A percentile compares a stretch with the other conserved stretches of the same genome.
phyloP scores from a whole-genome alignment of 495 filamentous ascomycete species.

The Mycothermus thermophilus region DNA sequence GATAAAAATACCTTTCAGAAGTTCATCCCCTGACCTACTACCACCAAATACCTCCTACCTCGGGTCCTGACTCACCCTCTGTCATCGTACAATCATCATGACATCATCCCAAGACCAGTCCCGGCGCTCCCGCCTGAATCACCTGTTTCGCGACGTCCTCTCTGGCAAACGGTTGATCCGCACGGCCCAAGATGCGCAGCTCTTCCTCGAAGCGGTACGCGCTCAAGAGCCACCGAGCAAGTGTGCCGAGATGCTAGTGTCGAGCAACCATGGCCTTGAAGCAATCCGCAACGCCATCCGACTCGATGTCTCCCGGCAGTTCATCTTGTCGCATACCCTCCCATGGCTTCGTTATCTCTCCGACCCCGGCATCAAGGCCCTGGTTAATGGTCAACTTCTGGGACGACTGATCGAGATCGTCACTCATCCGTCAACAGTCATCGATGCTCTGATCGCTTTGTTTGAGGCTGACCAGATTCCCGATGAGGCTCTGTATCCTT shows the following conservation, averaged over 20 bases:
- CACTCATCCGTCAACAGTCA: constrained; percentile 46
- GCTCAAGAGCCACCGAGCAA: constrained; percentile 31
- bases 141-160: constrained; percentile 16
- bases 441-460: constrained; percentile 39
- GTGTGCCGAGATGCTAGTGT: constrained; percentile 43
- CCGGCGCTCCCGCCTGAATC: constrained; percentile 13
- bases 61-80: background rate
- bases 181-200: constrained; percentile 28
- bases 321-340: constrained; percentile 36
- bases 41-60: background rate
- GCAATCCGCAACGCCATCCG: constrained; percentile 37
- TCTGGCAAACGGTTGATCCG: constrained; percentile 14
- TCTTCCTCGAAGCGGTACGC: constrained; percentile 48
- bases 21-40: background rate
- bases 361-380: constrained; percentile 33
- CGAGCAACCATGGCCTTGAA: constrained; percentile 31
- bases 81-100: background rate
- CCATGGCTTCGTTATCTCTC: constrained; percentile 25
- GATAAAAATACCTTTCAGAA: background rate
- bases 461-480: constrained; percentile 27
- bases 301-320: constrained; percentile 33
- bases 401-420: constrained; percentile 38
- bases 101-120: constrained; percentile 2
- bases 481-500: constrained; percentile 25
- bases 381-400: constrained; percentile 44